A percentile compares a stretch with the other conserved stretches of the same genome.
Evolutionary conservation across 495 filamentous ascomycete species (phyloP).

Genomic region (Penicillium cinerascens): DNA sequence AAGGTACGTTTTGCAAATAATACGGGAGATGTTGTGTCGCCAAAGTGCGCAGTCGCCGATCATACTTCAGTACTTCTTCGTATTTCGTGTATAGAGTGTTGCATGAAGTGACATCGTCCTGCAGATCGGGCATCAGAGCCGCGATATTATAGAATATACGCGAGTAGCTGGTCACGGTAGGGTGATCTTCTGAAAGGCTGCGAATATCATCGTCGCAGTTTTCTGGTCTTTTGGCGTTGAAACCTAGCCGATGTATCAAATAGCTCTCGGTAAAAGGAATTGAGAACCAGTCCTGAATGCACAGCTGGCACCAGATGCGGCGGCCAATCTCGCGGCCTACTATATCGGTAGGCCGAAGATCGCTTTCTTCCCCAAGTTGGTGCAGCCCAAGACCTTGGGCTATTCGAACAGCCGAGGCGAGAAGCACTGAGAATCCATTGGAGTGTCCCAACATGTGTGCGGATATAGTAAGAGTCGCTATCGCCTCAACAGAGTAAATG

Average conservation of each 20-base stretch:
- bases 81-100: slow-evolving; percentile 34
- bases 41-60: slow-evolving; percentile 31
- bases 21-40: slow-evolving; percentile 23
- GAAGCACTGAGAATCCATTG: slow-evolving; percentile 30
- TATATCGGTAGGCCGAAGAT: not conserved
- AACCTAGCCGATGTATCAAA: slow-evolving; percentile 30
- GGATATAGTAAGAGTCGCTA: slow-evolving; percentile 38
- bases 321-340: slow-evolving; percentile 34
- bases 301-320: slow-evolving; percentile 38
- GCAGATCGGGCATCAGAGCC: slow-evolving; percentile 32
- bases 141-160: slow-evolving; percentile 37
- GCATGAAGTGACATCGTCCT: slow-evolving; percentile 31
- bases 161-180: slow-evolving; percentile 29
- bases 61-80: slow-evolving; percentile 37
- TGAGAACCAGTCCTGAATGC: slow-evolving; percentile 45
- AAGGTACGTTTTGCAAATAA: slow-evolving; percentile 25
- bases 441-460: slow-evolving; percentile 42
- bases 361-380: slow-evolving; percentile 14
- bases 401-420: slow-evolving; percentile 32
- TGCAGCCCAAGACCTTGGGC: slow-evolving; percentile 31
- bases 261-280: slow-evolving; percentile 44
- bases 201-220: slow-evolving; percentile 36
- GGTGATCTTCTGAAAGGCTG: slow-evolving; percentile 24
- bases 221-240: slow-evolving; percentile 26
- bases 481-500: slow-evolving; percentile 32